These are phyloP conservation scores for Aspergillus bridgeri DNA, from an alignment of 495 filamentous ascomycete species.

Conservation along the genomic window DNA sequence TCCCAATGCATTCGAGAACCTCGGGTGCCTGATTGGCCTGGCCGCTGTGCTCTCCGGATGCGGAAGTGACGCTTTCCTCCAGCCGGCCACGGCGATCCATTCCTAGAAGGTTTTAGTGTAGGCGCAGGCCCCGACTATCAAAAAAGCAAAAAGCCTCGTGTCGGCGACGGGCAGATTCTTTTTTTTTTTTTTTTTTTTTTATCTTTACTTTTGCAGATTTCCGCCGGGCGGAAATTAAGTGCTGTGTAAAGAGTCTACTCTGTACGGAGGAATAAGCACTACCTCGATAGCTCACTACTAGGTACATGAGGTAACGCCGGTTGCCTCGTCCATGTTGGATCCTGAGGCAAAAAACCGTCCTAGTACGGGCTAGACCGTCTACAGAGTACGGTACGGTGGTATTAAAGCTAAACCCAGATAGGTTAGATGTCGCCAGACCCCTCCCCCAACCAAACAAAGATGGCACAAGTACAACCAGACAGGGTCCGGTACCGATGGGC, in stretches of 20 bases:
- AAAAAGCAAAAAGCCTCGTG: background rate
- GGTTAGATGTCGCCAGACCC: background rate
- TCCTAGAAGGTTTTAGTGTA: background rate
- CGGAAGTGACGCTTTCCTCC: conserved; percentile 1
- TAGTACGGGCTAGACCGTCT: background rate
- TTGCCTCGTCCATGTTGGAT: background rate
- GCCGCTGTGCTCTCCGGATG: background rate
- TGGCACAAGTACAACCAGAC: background rate
- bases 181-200: background rate
- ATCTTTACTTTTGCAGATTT: background rate
- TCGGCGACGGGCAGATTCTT: background rate
- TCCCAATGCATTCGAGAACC: too few relatives aligned
- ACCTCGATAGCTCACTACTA: background rate
- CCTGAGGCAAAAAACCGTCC: background rate
- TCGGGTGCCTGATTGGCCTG: background rate
- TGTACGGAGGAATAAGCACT: background rate
- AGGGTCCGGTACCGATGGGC: background rate
- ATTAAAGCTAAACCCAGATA: background rate
- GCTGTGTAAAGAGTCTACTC: too few relatives aligned
- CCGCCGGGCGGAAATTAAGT: background rate
- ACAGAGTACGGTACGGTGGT: background rate
- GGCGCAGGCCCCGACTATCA: background rate
- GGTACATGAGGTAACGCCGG: background rate
- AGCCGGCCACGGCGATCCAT: conserved; percentile 1
- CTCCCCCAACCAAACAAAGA: background rate